Evolutionary conservation across 2,329 filamentous ascomycete species (phyloP).

Genomic region (Cercospora sp.): DNA sequence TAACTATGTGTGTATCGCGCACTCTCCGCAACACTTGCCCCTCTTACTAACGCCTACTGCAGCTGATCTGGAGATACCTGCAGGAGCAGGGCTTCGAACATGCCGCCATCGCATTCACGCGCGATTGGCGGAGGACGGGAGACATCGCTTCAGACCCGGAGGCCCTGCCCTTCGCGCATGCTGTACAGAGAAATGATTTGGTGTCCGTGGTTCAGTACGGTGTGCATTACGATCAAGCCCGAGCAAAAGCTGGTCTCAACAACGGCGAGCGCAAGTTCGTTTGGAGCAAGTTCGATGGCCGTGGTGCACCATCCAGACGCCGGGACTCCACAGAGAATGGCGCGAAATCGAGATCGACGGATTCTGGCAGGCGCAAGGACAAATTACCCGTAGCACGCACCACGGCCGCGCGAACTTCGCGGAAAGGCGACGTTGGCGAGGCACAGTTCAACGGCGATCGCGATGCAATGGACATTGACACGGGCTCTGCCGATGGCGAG

Average conservation of each 20-base stretch:
- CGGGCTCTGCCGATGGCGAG: constrained; percentile 31
- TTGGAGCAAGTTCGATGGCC: constrained; percentile 31
- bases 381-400: constrained; percentile 25
- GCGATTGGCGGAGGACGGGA: constrained; percentile 57
- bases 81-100: constrained; percentile 41
- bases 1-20: constrained; percentile 52
- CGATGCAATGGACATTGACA: constrained; percentile 50
- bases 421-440: constrained; percentile 36
- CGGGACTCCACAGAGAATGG: constrained; percentile 23
- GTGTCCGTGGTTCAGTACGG: constrained; percentile 65
- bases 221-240: constrained; percentile 50
- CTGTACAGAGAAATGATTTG: constrained; percentile 60
- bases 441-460: constrained; percentile 44
- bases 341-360: constrained; percentile 14
- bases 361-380: constrained; percentile 21
- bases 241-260: constrained; percentile 24
- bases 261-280: constrained; percentile 30
- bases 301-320: constrained; percentile 27
- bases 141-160: constrained; percentile 53
- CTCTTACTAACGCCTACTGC: not conserved
- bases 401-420: constrained; percentile 37
- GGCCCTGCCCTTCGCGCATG: constrained; percentile 60
- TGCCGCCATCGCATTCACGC: constrained; percentile 57
- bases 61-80: constrained; percentile 63
- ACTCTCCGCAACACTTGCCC: not conserved